Percentiles rank a stretch among this genome's conserved stretches.
Evolutionary conservation across 441 rosid species (phyloP).

Genomic region (Eruca vesicaria): DNA sequence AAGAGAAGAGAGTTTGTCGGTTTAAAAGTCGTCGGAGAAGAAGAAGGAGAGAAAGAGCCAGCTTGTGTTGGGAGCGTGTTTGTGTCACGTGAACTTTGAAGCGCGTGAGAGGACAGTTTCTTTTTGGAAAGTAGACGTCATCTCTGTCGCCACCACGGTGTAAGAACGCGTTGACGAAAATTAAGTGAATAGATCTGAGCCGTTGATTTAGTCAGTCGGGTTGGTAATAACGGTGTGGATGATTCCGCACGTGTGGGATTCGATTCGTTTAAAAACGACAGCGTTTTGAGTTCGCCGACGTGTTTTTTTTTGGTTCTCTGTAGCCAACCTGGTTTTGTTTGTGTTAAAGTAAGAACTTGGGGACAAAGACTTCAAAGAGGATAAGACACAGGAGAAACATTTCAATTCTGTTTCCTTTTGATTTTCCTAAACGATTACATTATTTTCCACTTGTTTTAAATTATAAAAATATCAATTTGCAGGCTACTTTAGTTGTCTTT

Average conservation of each 20-base stretch:
- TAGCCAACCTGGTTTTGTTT: constrained; percentile 5
- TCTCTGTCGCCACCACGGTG: constrained; percentile 31
- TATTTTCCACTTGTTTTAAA: constrained; percentile 14
- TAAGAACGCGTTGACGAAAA: constrained; percentile 27
- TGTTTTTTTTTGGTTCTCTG: not conserved
- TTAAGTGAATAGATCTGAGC: not conserved
- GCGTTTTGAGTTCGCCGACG: constrained; percentile 23
- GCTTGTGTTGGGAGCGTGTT: constrained; percentile 29
- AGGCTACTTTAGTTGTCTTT: constrained; percentile 22
- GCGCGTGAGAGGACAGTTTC: constrained; percentile 18
- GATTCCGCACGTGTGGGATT: constrained; percentile 16
- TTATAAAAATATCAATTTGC: not conserved
- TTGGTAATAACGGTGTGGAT: constrained; percentile 19
- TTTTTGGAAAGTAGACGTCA: no score
- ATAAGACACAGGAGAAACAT: not conserved
- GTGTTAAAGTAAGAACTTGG: not conserved
- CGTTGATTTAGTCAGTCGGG: constrained; percentile 1
- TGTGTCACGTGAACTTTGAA: constrained; percentile 4
- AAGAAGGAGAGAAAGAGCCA: not conserved
- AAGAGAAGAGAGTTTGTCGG: constrained; percentile 21
- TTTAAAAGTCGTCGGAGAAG: constrained; percentile 19
- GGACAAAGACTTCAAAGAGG: constrained; percentile 9
- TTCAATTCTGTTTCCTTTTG: constrained; percentile 11
- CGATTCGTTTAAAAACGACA: not conserved
- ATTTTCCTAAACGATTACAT: constrained; percentile 1